Base-by-base conservation (phyloP, 768 basidiomycete genomes). In the Boletellus emodensis region DNA sequence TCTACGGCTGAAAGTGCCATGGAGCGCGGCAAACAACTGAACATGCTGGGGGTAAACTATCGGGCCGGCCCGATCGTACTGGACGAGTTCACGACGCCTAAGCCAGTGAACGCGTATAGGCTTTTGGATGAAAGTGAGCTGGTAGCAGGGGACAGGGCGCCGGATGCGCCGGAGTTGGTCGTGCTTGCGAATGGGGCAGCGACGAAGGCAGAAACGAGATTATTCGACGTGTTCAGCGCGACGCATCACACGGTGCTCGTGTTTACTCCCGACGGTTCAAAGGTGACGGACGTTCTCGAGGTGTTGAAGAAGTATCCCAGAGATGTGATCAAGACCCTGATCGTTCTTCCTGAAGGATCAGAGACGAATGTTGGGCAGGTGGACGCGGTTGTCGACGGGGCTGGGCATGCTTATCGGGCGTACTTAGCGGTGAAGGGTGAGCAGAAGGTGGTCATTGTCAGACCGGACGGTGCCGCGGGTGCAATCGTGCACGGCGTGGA, bases 41-140 rank as follows among this genome's bases (percentile, higher is more conserved):
- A 62, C 17, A 75, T 77, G 61, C 72, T 80, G 33, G 78, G 77
- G 8, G 68, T 81, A 39, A 82, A 82, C 61, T 82, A 76, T 56
- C 71, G 81, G 9, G 72, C 73, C 63, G 81, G 80, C 57, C 54
- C 73, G 0, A 69, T 80, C 18, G 66, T 81, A 1, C 20, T 76
- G 13, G 80, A 81, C 38, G 59, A 59, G n/a, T 30, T 53, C 50
- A 45, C 48, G 2, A 28, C 24, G 0, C 20, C 47, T 11, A 41
- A 39, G 38, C 41, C 41, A 8, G 38, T 47, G 17, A 38, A 34
- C 12, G 51, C 59, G 13, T 58, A 60, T 34, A 26, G 43, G 11
- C 13, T 44, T n/a, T 8, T 52, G 18, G 38, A 58, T 6, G 53
- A 52, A 17, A 40, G 46, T 1, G 40, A 36, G 14, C 44, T 55